phyloP scores from a whole-genome alignment of 139 green algal genomes.

The Penium margaritaceum region DNA sequence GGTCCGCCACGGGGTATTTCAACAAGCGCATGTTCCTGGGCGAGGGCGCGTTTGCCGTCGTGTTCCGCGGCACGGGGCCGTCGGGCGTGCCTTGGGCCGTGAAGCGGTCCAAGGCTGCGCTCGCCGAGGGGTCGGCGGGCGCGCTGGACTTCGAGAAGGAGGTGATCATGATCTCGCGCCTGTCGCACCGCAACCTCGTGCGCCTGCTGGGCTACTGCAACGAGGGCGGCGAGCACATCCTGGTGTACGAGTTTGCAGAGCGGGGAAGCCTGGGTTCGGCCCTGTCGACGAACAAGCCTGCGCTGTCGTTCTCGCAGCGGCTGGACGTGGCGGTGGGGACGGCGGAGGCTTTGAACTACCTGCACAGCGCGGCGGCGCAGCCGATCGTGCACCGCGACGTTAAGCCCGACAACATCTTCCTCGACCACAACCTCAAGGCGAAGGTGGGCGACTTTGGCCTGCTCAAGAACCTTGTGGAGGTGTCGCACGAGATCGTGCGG shows the following conservation, averaged over 20 bases:
- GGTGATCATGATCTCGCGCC: slow-evolving; percentile 41
- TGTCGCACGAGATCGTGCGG: too few species aligned
- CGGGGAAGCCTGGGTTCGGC: slow-evolving; percentile 3
- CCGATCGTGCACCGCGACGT: slow-evolving; percentile 21
- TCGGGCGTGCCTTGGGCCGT: slow-evolving; percentile 1
- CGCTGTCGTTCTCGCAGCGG: slow-evolving; percentile 9
- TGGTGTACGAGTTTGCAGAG: slow-evolving; percentile 17
- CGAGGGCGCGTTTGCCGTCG: not conserved
- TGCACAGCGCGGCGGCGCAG: slow-evolving; percentile 57
- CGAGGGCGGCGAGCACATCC: slow-evolving; percentile 27
- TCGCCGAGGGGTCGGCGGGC: slow-evolving; percentile 32
- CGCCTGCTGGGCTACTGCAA: slow-evolving; percentile 48
- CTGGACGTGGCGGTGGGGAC: slow-evolving; percentile 16
- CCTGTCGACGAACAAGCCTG: not conserved
- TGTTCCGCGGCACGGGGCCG: slow-evolving; percentile 49
- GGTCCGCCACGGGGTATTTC: slow-evolving; percentile 11
- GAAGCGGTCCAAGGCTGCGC: not conserved
- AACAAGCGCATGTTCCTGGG: slow-evolving; percentile 1
- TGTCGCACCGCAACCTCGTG: slow-evolving; percentile 46
- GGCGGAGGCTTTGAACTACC: slow-evolving; percentile 48
- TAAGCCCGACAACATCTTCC: slow-evolving; percentile 3
- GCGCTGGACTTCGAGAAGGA: slow-evolving; percentile 66
- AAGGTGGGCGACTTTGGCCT: slow-evolving; percentile 30
- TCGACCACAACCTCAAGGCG: slow-evolving; percentile 21
- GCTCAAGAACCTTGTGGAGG: slow-evolving; percentile 15